Base-by-base conservation (phyloP, 495 filamentous ascomycete species). In the Talaromyces thailandensis region DNA sequence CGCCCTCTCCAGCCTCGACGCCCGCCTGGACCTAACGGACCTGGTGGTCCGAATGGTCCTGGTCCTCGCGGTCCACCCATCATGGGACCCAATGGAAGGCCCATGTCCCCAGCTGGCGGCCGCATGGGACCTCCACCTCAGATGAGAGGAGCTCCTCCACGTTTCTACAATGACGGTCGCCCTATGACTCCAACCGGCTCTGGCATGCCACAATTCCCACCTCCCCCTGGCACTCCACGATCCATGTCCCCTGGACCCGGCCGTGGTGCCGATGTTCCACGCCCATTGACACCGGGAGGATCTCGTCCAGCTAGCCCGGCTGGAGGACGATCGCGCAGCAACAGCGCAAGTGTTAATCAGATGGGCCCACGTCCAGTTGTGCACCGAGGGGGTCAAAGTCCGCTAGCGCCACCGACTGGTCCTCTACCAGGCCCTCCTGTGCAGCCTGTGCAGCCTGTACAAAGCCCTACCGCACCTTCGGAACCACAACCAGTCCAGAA, bases 1-100 rank as follows among this genome's bases (percentile, higher is more conserved):
- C 86, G 89, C 58, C 91, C 94, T 57, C 87, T 98, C 66, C 96
- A 97, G 79, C 92, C 94, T 61, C 89, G 92, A 52, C 40, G 59
- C 24, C 59, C 59, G 6, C 59, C 59, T 35, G 59, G 59, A 26
- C 58, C 58, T 31, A 56, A 31, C 52, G 52, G 52, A 4, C 70
- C 82, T 32, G 80, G 71, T 58, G 81, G 79, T 63, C 76, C 73
- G 29, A 76, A 71, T 58, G 81, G 79, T 63, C 76, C 73, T 37
- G 76, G 76, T 21, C 76, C 76, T 60, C 77, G 77, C 28, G 76
- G 76, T 29, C 75, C 74, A 16, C 82, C 81, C 62, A 76, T 76
- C 60, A 80, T 81, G 70, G 80, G 76, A 48, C 78, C 82, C 40
- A 77, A 79, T 52, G 79, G 79, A 61, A 77, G 79, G 58, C 77